Base-by-base conservation (phyloP, 306 rosid species). In the Sicyos baderoa region DNA sequence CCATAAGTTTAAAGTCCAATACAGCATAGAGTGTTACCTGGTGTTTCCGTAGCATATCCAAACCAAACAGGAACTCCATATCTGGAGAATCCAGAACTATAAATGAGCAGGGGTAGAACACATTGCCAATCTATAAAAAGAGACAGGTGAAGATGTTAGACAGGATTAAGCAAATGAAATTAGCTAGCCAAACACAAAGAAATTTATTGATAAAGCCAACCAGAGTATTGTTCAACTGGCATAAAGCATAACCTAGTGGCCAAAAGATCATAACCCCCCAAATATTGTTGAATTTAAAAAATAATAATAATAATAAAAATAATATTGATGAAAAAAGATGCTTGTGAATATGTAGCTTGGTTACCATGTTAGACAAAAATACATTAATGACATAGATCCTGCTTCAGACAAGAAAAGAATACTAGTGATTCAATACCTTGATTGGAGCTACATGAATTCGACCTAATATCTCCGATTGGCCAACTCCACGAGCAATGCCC, bases 401-500 rank as follows among this genome's bases (percentile, higher is more conserved):
- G 53, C 10, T 23, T 21, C 13, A 21, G 6, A 65, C 1, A 19
- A 45, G 10, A 44, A 64, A 59, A 65, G 0, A 17, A 58, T 58
- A 29, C 19, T 21, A 22, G 22, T 1, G 42, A 13, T 47, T 66
- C 40, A 37, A 42, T 79, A 94, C 99, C 97, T 94, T 94, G 80
- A 94, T 94, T 65, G 97, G 89, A 79, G 99, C 97, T 65, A 94
- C 99, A 74, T 94, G 99, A 55, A 94, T 88, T 16, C 91, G 83
- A 70, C 99, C 99, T 79, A 94, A 84, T 76, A 94, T 94, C 88
- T 94, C 97, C 4, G 96, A 78, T 75, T 94, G 97, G 72, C 99
- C 99, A 72, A 94, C 99, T 51, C 99, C 99, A 56, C 86, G 97
- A 80, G 99, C 99, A 79, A 88, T 84, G 51, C 99, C 99, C 79